A percentile compares a stretch with the other conserved stretches of the same genome.
Evolutionary conservation across 2,329 filamentous ascomycete genomes (phyloP).

Genomic region (Teratosphaeria destructans): DNA sequence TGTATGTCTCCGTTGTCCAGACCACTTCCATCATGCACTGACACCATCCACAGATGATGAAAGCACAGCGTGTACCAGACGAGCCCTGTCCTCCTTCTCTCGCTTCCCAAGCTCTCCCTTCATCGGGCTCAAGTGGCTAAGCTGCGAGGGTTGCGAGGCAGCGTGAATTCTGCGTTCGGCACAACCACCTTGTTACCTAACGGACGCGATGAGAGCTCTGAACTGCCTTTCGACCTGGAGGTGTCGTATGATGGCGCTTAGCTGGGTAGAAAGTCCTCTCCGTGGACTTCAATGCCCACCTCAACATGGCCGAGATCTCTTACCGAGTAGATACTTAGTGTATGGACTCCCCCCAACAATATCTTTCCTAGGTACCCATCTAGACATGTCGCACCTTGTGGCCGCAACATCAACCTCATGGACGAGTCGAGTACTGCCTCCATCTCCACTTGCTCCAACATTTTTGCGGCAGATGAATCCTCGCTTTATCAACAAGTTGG

Average conservation of each 20-base stretch:
- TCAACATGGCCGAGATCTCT: background rate
- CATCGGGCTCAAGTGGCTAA: constrained; percentile 81
- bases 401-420: background rate
- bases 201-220: constrained; percentile 99
- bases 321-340: background rate
- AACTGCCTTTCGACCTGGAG: constrained; percentile 31
- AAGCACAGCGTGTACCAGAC: constrained; percentile 94
- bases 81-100: constrained; percentile 58
- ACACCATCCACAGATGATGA: constrained; percentile 72
- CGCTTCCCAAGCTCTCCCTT: constrained; percentile 70
- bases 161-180: constrained; percentile 99
- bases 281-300: background rate
- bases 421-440: constrained; percentile 1
- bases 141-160: constrained; percentile 52
- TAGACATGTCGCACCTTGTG: background rate
- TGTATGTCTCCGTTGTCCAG: constrained; percentile 50
- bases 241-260: background rate
- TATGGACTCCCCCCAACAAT: background rate
- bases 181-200: constrained; percentile 93
- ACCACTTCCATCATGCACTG: constrained; percentile 40
- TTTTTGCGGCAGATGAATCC: constrained; percentile 19
- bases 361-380: background rate
- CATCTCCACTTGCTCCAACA: constrained; percentile 14
- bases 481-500: constrained; percentile 23
- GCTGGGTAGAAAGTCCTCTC: background rate